Evolutionary conservation across 345 rosid species (phyloP), one percentile per base, ranked within the genome.

Genomic region (Ceriops zippeliana): DNA sequence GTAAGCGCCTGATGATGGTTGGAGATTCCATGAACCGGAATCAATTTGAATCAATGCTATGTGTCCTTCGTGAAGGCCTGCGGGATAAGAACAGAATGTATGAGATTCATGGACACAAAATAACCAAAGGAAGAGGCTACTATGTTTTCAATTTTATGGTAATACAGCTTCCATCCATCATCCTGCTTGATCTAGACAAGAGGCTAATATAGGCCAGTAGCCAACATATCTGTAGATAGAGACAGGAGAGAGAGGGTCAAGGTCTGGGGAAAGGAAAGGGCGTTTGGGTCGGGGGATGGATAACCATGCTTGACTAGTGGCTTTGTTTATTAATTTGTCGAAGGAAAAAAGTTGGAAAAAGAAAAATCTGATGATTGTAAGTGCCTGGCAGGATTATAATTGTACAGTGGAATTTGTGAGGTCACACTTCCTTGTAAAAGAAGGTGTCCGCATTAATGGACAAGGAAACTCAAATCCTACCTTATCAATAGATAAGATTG

Each of bases 21-120:
- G 99, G 99, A 49, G 99, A 93, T 68, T 93, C 99, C 61, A 85
- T 93, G 96, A 93, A 91, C 68, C 87, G 96, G 30, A 91, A 93
- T 82, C 91, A 89, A 82, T 91, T 89, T 68, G 97, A 93, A 76
- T 93, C 99, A 7, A 72, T 91, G 64, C 79, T 89, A n/a, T 93
- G 99, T 71, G 82, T 93, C 73, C 92, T 93, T 19, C 96, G 82
- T 27, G 86, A 86, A 79, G 92, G 93, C 74, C 76, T 93, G 52
- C 56, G 75, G 38, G 82, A 88, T 72, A 88, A 88, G 63, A 85
- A 82, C 70, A 82, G 81, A 82, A 89, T 93, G 97, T 78, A 76
- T 22, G 99, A 95, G 77, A 79, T 81, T 63, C 81, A 78, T 75
- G 99, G 97, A 72, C 83, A 86, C 72, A 90, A 82, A 73, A 91